A percentile compares a stretch with the other conserved stretches of the same genome.
phyloP scores from a whole-genome alignment of 768 basidiomycete genomes.

The Lactarius indigo region DNA sequence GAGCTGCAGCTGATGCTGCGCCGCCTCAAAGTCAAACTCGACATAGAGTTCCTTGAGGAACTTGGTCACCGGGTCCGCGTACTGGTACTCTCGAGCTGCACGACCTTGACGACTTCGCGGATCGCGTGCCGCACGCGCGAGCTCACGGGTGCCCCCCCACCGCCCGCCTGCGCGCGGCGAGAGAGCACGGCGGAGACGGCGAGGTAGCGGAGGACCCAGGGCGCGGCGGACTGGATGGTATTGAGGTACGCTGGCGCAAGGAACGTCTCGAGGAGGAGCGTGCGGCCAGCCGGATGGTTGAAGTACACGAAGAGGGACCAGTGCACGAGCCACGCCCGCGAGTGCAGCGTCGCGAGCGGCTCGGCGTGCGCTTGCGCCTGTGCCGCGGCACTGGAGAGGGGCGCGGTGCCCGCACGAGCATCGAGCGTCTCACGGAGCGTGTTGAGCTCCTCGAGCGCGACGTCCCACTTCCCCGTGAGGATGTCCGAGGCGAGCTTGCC shows the following conservation, averaged over 20 bases:
- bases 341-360: constrained; percentile 85
- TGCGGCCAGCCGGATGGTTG: constrained; percentile 90
- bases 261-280: constrained; percentile 93
- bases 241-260: constrained; percentile 95
- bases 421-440: constrained; percentile 92
- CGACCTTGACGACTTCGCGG: constrained; percentile 87
- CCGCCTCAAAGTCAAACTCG: constrained; percentile 95
- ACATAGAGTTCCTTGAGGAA: constrained; percentile 93
- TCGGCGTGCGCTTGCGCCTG: constrained; percentile 47
- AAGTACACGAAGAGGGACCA: constrained; percentile 99
- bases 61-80: constrained; percentile 86
- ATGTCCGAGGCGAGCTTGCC: constrained; percentile 97
- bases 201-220: constrained; percentile 94
- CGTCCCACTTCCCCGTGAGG: constrained; percentile 90
- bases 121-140: constrained; percentile 84
- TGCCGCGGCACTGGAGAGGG: constrained; percentile 31
- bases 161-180: constrained; percentile 62
- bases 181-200: constrained; percentile 91
- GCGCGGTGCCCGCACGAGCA: constrained; percentile 53
- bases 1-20: constrained; percentile 73
- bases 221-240: constrained; percentile 93
- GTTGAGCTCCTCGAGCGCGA: constrained; percentile 93
- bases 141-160: constrained; percentile 44
- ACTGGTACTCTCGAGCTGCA: constrained; percentile 95
- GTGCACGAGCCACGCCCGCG: constrained; percentile 93